Percentiles rank a stretch among this genome's conserved stretches.
These are phyloP conservation scores for Venturia effusa DNA, from an alignment of 2,329 filamentous ascomycete genomes.

Conservation along the genomic window DNA sequence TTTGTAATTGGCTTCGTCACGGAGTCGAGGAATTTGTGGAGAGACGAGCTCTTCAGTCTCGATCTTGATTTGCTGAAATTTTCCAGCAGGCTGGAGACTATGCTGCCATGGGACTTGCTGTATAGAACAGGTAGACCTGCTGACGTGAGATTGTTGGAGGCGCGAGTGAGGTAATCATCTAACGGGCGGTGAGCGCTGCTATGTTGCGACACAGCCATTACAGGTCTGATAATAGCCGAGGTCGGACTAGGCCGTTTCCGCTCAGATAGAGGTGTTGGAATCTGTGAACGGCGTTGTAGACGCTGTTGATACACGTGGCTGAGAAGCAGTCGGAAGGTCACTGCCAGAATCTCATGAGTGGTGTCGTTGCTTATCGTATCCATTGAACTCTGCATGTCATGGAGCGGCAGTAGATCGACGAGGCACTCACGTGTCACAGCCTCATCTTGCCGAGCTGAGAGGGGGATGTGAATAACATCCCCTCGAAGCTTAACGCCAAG, in stretches of 20 bases:
- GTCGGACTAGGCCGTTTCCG: constrained; percentile 39
- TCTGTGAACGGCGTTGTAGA: constrained; percentile 55
- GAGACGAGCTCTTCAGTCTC: background rate
- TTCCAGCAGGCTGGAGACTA: background rate
- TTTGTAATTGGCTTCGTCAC: background rate
- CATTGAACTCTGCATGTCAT: constrained; percentile 28
- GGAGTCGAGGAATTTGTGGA: background rate
- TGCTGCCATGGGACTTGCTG: background rate
- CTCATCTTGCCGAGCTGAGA: constrained; percentile 27
- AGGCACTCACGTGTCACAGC: constrained; percentile 44
- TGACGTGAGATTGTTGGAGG: background rate
- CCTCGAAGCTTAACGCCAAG: constrained; percentile 18
- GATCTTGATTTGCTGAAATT: background rate
- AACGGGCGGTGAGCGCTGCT: constrained; percentile 25
- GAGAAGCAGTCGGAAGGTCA: constrained; percentile 56
- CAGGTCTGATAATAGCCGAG: constrained; percentile 48
- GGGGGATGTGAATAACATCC: constrained; percentile 29
- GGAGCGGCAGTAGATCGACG: constrained; percentile 55
- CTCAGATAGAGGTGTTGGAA: constrained; percentile 45
- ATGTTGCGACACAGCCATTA: constrained; percentile 45
- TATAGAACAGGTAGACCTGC: constrained; percentile 3
- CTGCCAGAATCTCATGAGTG: constrained; percentile 51
- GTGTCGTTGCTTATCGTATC: constrained; percentile 18
- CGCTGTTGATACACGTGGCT: constrained; percentile 69
- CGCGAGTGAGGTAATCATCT: constrained; percentile 22